Evolutionary conservation across 192 early-diverging fungal species (phyloP).

Genomic region (Rhizophagus prolifer): DNA sequence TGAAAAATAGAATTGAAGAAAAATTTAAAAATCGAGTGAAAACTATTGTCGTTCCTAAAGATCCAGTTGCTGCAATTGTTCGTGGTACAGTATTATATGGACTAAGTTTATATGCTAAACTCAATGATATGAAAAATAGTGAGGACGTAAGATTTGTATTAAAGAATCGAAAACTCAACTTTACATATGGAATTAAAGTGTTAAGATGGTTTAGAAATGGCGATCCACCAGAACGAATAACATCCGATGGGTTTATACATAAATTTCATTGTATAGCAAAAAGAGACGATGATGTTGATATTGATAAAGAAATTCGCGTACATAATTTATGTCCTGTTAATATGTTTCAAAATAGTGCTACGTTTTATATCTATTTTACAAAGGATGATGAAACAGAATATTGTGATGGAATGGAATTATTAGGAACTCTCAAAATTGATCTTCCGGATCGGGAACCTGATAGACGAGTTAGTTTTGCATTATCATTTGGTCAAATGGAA

Average conservation of each 20-base stretch:
- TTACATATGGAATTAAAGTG: too few relatives aligned
- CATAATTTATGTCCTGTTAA: not conserved
- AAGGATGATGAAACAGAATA: not conserved
- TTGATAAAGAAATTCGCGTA: not conserved
- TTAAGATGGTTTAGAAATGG: too few relatives aligned
- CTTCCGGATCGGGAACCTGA: not conserved
- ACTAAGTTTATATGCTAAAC: not conserved
- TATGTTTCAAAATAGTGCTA: not conserved
- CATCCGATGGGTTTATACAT: too few relatives aligned
- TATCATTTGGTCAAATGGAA: conserved; percentile 9
- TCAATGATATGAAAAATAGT: too few relatives aligned
- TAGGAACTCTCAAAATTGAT: not conserved
- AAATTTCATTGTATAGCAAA: not conserved
- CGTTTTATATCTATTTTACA: not conserved
- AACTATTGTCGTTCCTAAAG: conserved; percentile 49
- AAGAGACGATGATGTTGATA: not conserved
- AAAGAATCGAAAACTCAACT: too few relatives aligned
- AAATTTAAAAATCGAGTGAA: conserved; percentile 47
- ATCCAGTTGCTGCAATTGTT: conserved; percentile 53
- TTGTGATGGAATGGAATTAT: conserved; percentile 2
- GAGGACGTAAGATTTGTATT: too few relatives aligned
- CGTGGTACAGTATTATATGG: conserved; percentile 57
- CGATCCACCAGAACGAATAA: too few relatives aligned
- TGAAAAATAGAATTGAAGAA: conserved; percentile 52
- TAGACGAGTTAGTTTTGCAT: conserved; percentile 4